Conservation (phyloP, 2,329 filamentous ascomycete species). For the Rutstroemia sp. region DNA sequence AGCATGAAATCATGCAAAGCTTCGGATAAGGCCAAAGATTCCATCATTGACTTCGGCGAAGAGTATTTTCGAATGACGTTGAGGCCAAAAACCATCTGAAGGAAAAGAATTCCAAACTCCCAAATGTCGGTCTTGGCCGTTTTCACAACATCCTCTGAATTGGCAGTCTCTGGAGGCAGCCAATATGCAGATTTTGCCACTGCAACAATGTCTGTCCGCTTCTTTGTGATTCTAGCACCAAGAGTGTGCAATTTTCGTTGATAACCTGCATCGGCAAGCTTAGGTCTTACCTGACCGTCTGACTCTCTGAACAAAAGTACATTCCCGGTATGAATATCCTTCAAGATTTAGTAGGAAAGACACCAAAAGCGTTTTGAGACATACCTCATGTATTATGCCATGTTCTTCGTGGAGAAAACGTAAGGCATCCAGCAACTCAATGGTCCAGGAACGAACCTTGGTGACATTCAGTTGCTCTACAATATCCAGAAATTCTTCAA, state of each 20-base stretch:
- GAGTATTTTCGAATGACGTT: conserved; percentile 69
- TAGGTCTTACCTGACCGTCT: conserved; percentile 63
- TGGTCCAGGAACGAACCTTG: conserved; percentile 82
- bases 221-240: conserved; percentile 44
- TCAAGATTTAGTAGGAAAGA: not conserved
- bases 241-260: conserved; percentile 61
- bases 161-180: conserved; percentile 70
- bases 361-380: not conserved
- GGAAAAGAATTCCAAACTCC: conserved; percentile 85
- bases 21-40: conserved; percentile 63
- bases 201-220: conserved; percentile 46
- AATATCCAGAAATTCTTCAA: conserved; percentile 75
- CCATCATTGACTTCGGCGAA: conserved; percentile 68
- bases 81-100: conserved; percentile 90
- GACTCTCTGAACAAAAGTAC: conserved; percentile 67
- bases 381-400: conserved; percentile 66
- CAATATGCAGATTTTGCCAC: conserved; percentile 73
- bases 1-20: conserved; percentile 72
- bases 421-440: conserved; percentile 81
- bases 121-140: conserved; percentile 84
- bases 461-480: conserved; percentile 66
- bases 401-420: conserved; percentile 74
- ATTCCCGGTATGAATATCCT: conserved; percentile 69
- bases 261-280: conserved; percentile 67
- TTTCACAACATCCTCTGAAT: conserved; percentile 53